Base-by-base conservation (phyloP, 805 yeast species). In the Cyberlindnera nakhonratchasimensis region DNA sequence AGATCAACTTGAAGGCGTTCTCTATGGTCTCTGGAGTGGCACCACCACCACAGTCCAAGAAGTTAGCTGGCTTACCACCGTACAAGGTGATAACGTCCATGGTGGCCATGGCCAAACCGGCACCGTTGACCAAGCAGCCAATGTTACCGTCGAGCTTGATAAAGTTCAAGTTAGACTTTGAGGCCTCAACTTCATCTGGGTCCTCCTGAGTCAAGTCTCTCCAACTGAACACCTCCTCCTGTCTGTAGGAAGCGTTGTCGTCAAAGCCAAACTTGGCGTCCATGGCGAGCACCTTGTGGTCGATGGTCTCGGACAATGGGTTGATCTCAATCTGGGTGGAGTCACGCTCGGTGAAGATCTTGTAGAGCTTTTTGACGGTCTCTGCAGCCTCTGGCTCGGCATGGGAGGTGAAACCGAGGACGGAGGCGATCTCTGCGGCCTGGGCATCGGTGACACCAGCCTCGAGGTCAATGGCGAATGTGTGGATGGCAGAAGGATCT, bases 41-140 rank as follows among this genome's bases (percentile, higher is more conserved):
- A 69, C 96, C 96, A 75, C 99, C 99, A 76, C 99, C 99, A 70
- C 96, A 93, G 75, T 93, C 99, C 66, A 93, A 80, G 80, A 93
- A 93, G 78, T 93, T 93, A 54, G 99, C 99, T 60, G 99, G 99
- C 57, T 80, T 86, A 68, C 99, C 99, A 62, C 98, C 97, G 74
- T 89, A 86, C 60, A 93, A 80, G 74, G 93, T 89, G 75, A 93
- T 88, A 66, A 95, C 95, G 71, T 93, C 99, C 97, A 93, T 90
- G 54, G 99, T 93, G 58, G 99, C 99, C 99, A 93, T 93, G 61
- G 99, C 99, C 65, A 93, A 79, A 69, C 99, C 99, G 46, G 99
- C 99, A 75, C 99, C 99, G 70, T 93, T 93, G 66, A 93, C 99
- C 51, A 93, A 77, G 75, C 96, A 91, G 59, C 99, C 99, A 63